Percentiles rank a stretch among this genome's conserved stretches.
phyloP scores from a whole-genome alignment of 2,329 filamentous ascomycete genomes.

The Pezicula neosporulosa region DNA sequence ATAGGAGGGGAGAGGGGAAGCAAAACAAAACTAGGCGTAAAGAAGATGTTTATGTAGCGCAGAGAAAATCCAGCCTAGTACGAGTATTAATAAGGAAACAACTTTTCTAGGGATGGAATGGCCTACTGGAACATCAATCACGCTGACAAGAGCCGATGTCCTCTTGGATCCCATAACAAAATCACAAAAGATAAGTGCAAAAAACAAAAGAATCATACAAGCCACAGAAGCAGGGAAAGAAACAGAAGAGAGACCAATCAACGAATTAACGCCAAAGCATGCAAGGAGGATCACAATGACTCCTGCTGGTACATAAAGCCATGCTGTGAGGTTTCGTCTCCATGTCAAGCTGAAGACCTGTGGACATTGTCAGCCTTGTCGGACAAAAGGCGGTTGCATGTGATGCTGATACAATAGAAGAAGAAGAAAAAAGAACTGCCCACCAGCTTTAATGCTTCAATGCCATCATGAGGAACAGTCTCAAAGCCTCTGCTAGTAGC shows the following conservation, averaged over 20 bases:
- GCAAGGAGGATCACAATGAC: conserved; percentile 33
- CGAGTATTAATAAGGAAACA: neutral
- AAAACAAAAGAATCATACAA: conserved; percentile 51
- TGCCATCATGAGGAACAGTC: conserved; percentile 14
- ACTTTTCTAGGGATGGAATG: neutral
- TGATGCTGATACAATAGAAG: neutral
- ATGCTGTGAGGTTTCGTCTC: conserved; percentile 32
- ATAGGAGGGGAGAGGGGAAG: conserved; percentile 54
- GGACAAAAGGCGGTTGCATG: neutral
- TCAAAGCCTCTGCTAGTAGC: conserved; percentile 2
- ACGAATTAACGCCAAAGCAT: conserved; percentile 36
- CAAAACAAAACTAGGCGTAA: conserved; percentile 54
- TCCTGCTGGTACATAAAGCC: conserved; percentile 48
- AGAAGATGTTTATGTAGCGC: conserved; percentile 56
- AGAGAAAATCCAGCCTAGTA: conserved; percentile 53
- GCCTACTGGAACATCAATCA: conserved; percentile 51
- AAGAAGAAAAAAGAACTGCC: neutral
- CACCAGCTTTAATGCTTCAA: conserved; percentile 25
- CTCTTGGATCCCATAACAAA: conserved; percentile 42
- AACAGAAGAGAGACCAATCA: conserved; percentile 42
- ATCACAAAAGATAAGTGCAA: conserved; percentile 45
- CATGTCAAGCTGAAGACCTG: conserved; percentile 26
- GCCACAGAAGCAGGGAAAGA: conserved; percentile 59
- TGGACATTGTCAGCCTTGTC: conserved; percentile 11
- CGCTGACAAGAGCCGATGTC: conserved; percentile 42